Evolutionary conservation across 2,329 filamentous ascomycete species (phyloP).

Genomic region (Colletotrichum sp.): DNA sequence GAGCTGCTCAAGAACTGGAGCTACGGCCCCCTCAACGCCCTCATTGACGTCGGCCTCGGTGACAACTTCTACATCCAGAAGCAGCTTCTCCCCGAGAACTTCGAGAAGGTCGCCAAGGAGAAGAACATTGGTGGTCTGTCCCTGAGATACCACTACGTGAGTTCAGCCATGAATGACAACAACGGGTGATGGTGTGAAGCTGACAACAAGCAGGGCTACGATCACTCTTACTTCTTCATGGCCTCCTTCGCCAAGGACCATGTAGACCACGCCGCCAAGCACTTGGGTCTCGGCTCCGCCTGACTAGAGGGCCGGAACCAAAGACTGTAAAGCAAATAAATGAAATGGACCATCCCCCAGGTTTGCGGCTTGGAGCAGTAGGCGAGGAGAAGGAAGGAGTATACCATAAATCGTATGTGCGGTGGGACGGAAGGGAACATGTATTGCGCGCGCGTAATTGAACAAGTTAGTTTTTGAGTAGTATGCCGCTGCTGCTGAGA

Average conservation of each 20-base stretch:
- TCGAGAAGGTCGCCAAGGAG: conserved; percentile 79
- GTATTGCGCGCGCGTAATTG: background rate
- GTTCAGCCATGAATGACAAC: conserved; percentile 26
- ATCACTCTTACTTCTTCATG: conserved; percentile 98
- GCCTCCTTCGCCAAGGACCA: conserved; percentile 89
- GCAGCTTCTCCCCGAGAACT: conserved; percentile 93
- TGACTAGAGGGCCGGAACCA: conserved; percentile 12
- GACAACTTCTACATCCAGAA: conserved; percentile 97
- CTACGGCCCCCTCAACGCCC: conserved; percentile 67
- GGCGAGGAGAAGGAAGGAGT: background rate
- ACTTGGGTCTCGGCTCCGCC: conserved; percentile 53
- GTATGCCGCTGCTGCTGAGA: conserved; percentile 9
- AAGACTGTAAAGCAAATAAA: conserved; percentile 8
- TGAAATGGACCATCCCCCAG: background rate
- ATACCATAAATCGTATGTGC: conserved; percentile 5
- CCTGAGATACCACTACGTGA: conserved; percentile 80
- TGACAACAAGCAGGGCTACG: conserved; percentile 70
- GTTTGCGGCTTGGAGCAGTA: background rate
- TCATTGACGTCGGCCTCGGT: conserved; percentile 91
- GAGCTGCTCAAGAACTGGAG: conserved; percentile 83
- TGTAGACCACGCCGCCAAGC: conserved; percentile 89
- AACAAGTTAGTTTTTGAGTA: background rate
- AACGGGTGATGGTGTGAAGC: background rate
- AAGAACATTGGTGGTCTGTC: conserved; percentile 75
- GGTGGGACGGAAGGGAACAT: background rate